Evolutionary conservation across 306 rosid species (phyloP).

Genomic region (Pyrus communis): DNA sequence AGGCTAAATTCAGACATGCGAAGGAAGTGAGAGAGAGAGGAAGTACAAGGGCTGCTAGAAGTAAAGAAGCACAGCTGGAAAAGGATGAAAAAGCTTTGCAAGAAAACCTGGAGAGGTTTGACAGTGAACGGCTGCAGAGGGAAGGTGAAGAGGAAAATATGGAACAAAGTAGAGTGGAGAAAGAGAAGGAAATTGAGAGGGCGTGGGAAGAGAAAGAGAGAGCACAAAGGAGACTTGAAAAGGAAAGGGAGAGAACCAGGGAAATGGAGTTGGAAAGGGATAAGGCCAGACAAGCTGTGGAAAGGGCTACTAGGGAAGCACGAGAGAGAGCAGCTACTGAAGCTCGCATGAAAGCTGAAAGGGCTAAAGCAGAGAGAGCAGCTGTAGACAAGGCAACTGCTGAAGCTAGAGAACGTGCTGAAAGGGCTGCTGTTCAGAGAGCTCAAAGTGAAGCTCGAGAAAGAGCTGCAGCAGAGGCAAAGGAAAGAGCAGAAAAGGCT

Average conservation of each 20-base stretch:
- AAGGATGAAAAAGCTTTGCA: constrained; percentile 51
- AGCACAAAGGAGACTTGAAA: constrained; percentile 60
- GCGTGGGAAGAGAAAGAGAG: constrained; percentile 78
- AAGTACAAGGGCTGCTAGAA: constrained; percentile 58
- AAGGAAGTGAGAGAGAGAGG: constrained; percentile 90
- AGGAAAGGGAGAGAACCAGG: constrained; percentile 35
- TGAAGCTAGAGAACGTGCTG: constrained; percentile 95
- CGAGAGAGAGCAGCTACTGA: constrained; percentile 91
- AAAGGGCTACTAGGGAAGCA: constrained; percentile 97
- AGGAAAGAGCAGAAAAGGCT: constrained; percentile 79
- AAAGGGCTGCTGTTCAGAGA: constrained; percentile 94
- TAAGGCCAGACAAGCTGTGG: constrained; percentile 84
- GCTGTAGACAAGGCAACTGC: constrained; percentile 80
- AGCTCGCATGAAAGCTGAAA: constrained; percentile 77
- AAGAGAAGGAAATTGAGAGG: constrained; percentile 46
- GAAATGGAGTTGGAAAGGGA: constrained; percentile 60
- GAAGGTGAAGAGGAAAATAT: constrained; percentile 58
- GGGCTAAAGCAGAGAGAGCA: constrained; percentile 68
- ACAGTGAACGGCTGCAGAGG: constrained; percentile 55
- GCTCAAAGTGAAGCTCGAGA: constrained; percentile 96
- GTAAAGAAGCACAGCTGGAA: constrained; percentile 62
- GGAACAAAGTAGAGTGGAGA: constrained; percentile 53
- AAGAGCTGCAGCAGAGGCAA: constrained; percentile 91
- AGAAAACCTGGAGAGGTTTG: constrained; percentile 56
- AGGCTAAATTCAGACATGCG: constrained; percentile 89